Percentiles rank a stretch among this genome's conserved stretches.
Evolutionary conservation across 2,329 filamentous ascomycete genomes (phyloP).

Genomic region (Xylariaceae sp.): DNA sequence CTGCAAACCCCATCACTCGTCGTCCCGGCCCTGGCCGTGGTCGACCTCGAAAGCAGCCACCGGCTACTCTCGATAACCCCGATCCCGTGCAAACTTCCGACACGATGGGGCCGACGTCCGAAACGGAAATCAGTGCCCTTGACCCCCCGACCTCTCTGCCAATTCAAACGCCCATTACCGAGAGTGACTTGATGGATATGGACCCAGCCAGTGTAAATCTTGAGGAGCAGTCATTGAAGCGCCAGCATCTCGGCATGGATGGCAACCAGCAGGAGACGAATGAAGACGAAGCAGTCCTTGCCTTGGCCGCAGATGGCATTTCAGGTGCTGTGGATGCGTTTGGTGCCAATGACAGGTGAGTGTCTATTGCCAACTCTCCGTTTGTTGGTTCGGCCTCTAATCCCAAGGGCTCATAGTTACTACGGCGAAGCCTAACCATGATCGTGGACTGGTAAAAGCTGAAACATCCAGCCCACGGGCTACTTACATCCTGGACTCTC

Average conservation of each 20-base stretch:
- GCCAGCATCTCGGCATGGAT: constrained; percentile 27
- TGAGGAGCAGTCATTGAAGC: constrained; percentile 30
- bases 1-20: constrained; percentile 55
- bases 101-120: constrained; percentile 3
- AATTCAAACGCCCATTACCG: constrained; percentile 5
- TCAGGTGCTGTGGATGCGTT: constrained; percentile 22
- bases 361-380: no score
- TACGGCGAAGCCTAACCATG: constrained; percentile 28
- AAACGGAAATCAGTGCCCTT: constrained; percentile 8
- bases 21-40: constrained; percentile 56
- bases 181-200: constrained; percentile 10
- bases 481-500: background rate
- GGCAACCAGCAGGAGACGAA: constrained; percentile 19
- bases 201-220: constrained; percentile 12
- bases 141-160: constrained; percentile 2
- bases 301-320: constrained; percentile 26
- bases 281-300: constrained; percentile 28
- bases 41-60: constrained; percentile 46
- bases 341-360: constrained; percentile 13
- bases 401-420: constrained; percentile 16
- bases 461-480: background rate
- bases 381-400: no score
- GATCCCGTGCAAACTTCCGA: constrained; percentile 10
- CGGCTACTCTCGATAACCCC: constrained; percentile 11
- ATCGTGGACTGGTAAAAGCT: constrained; percentile 8